phyloP scores from a whole-genome alignment of 306 rosid genomes.

The Hylodesmum podocarpum region DNA sequence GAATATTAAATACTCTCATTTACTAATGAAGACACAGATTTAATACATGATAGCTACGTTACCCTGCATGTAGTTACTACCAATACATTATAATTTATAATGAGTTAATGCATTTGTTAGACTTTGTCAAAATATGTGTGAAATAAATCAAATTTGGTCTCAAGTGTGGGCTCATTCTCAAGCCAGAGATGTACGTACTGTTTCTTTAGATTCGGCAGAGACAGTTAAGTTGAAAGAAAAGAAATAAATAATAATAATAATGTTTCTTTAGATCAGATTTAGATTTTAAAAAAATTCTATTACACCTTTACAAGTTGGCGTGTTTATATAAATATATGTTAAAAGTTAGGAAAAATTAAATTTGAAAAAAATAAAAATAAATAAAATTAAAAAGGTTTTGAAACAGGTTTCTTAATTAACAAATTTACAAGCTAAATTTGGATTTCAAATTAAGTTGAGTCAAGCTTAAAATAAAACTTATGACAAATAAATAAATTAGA shows the following conservation, averaged over 20 bases:
- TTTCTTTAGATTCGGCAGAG: background rate
- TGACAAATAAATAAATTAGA: too few species aligned
- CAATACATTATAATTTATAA: background rate
- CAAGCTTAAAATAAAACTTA: too few species aligned
- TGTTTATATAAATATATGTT: too few species aligned
- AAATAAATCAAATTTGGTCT: background rate
- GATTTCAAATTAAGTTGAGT: too few species aligned
- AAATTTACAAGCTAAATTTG: too few species aligned
- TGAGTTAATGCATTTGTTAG: background rate
- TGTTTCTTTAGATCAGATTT: too few species aligned
- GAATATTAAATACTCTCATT: background rate
- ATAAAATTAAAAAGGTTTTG: too few species aligned
- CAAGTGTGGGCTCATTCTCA: background rate
- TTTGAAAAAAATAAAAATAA: too few species aligned
- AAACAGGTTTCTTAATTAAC: too few species aligned
- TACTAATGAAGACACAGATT: background rate
- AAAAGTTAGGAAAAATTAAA: too few species aligned
- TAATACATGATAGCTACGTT: background rate
- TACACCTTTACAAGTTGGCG: too few species aligned
- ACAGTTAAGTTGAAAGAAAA: background rate
- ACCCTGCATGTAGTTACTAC: background rate
- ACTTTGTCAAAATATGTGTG: background rate
- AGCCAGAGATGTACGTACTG: background rate
- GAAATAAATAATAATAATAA: background rate
- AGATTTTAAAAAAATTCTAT: too few species aligned